Conservation (phyloP, 2,329 filamentous ascomycete species). For the Trichoderma harzianum region DNA sequence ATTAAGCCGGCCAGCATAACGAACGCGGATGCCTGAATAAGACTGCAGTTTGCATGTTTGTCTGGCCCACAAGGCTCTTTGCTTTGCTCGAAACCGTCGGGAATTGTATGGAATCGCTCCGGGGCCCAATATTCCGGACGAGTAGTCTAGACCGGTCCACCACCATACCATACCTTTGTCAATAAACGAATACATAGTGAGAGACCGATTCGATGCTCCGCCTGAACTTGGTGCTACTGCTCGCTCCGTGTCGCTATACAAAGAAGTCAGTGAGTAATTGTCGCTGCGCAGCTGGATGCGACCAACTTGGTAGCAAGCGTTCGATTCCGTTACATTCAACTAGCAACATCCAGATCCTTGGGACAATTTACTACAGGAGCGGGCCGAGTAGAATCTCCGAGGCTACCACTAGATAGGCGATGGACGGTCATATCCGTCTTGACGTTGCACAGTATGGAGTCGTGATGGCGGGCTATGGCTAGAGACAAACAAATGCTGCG, state of each 20-base stretch:
- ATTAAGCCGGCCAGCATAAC: not conserved
- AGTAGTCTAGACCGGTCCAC: not conserved
- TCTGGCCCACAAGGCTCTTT: not conserved
- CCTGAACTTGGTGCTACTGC: not conserved
- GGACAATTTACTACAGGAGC: conserved; percentile 6
- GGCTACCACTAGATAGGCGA: conserved; percentile 16
- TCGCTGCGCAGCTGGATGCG: not conserved
- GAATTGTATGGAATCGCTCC: not conserved
- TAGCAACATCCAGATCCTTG: conserved; percentile 13
- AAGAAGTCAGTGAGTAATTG: not conserved
- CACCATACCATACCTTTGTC: not conserved
- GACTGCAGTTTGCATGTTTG: not conserved
- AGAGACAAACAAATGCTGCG: not conserved
- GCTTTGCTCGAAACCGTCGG: not conserved
- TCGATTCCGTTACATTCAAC: conserved; percentile 13
- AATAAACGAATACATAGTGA: not conserved
- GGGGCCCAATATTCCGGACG: not conserved
- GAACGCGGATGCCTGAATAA: not conserved
- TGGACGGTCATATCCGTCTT: conserved; percentile 9
- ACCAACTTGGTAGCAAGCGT: not conserved
- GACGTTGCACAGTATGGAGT: conserved; percentile 3
- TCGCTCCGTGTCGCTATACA: not conserved
- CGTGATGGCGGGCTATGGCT: not conserved
- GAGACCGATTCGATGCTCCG: not conserved
- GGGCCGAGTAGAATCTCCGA: conserved; percentile 17